These are phyloP conservation scores for Saccharomycopsis guyanensis DNA, from an alignment of 805 yeast species.

Conservation along the genomic window DNA sequence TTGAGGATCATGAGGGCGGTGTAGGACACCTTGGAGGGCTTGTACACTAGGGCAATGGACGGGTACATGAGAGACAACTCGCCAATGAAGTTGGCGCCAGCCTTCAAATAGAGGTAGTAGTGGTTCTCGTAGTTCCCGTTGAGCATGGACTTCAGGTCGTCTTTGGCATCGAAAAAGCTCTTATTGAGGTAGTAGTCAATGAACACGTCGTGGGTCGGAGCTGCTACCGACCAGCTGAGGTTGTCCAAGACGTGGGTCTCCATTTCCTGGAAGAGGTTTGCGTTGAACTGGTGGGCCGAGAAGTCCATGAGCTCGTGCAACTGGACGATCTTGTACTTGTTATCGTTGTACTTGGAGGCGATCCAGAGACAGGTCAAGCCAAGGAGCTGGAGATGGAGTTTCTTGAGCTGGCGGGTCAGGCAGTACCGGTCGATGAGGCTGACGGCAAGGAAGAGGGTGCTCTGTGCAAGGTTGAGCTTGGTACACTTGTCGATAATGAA, in stretches of 20 bases:
- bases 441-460: conserved; percentile 27
- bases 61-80: conserved; percentile 15
- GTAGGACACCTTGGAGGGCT: conserved; percentile 12
- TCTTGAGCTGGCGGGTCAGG: conserved; percentile 28
- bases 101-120: conserved; percentile 13
- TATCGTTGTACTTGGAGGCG: conserved; percentile 32
- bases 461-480: conserved; percentile 1
- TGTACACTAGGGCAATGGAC: conserved; percentile 10
- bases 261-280: conserved; percentile 39
- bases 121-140: conserved; percentile 1
- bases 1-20: conserved; percentile 13
- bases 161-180: conserved; percentile 2
- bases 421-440: conserved; percentile 34
- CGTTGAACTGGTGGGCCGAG: conserved; percentile 16
- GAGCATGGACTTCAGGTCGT: not conserved
- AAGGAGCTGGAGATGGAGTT: conserved; percentile 31
- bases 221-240: conserved; percentile 30
- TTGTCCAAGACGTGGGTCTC: conserved; percentile 37
- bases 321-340: conserved; percentile 10
- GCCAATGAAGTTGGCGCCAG: conserved; percentile 17
- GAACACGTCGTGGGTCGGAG: conserved; percentile 16
- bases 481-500: conserved; percentile 7
- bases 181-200: conserved; percentile 18
- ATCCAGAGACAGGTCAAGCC: conserved; percentile 42
- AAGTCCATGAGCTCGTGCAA: conserved; percentile 7